Evolutionary conservation across 345 rosid species (phyloP).

Genomic region (Carallia brachiata): DNA sequence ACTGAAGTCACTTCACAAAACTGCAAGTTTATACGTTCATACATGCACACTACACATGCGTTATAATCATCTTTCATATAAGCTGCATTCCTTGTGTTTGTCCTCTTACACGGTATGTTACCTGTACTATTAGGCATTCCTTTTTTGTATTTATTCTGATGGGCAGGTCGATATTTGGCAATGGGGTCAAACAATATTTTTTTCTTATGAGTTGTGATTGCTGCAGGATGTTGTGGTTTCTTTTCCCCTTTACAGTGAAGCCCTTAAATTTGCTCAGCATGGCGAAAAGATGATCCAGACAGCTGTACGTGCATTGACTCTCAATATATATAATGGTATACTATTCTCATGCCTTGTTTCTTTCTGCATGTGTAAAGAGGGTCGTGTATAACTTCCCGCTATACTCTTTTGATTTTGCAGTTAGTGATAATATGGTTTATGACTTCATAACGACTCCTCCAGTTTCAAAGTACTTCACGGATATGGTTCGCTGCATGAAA

Average conservation of each 20-base stretch:
- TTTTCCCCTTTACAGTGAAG: constrained; percentile 58
- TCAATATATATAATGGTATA: constrained; percentile 57
- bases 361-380: constrained; percentile 3
- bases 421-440: constrained; percentile 57
- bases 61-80: too few relatives aligned
- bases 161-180: not conserved
- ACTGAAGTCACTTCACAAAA: too few relatives aligned
- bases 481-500: constrained; percentile 47
- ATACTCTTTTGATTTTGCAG: constrained; percentile 42
- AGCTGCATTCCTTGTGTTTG: too few relatives aligned
- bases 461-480: constrained; percentile 51
- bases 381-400: constrained; percentile 17
- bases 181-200: not conserved
- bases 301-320: constrained; percentile 70
- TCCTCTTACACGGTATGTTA: too few relatives aligned
- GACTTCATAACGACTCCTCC: constrained; percentile 57
- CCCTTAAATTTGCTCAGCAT: constrained; percentile 63
- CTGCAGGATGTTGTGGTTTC: constrained; percentile 56
- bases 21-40: too few relatives aligned
- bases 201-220: not conserved
- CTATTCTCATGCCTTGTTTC: constrained; percentile 8
- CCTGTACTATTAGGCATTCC: not conserved
- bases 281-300: constrained; percentile 78
- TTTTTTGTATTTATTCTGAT: not conserved
- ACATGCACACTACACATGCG: too few relatives aligned